A percentile compares a stretch with the other conserved stretches of the same genome.
These are phyloP conservation scores for Schoenoplectus tabernaemontani DNA, from an alignment of 202 grass and related monocot genomes.

Conservation along the genomic window DNA sequence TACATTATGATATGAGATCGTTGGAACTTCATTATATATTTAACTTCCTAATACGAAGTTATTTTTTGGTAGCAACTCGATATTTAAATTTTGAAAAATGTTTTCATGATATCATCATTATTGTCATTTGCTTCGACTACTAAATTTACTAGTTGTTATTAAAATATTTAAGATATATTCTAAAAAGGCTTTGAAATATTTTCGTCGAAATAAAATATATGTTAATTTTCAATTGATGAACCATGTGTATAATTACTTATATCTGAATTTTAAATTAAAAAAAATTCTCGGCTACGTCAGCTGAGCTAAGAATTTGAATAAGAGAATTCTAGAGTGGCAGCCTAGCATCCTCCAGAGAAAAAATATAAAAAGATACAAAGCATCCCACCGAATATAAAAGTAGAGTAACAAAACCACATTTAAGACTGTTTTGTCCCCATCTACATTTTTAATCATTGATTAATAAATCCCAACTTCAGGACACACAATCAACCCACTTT, in stretches of 20 bases:
- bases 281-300: background rate
- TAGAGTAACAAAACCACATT: constrained; percentile 19
- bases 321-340: background rate
- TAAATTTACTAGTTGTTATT: too few species aligned
- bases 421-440: constrained; percentile 13
- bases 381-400: constrained; percentile 10
- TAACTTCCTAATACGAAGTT: background rate
- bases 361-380: background rate
- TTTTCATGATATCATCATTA: too few species aligned
- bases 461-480: constrained; percentile 10
- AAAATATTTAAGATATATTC: too few species aligned
- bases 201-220: background rate
- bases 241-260: background rate
- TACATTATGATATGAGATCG: too few species aligned
- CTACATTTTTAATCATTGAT: constrained; percentile 28
- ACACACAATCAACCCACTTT: constrained; percentile 19
- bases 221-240: background rate
- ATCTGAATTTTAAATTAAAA: background rate
- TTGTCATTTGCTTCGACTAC: too few species aligned
- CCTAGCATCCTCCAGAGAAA: background rate
- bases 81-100: too few species aligned
- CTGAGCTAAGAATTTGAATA: background rate
- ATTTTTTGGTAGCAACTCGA: too few species aligned
- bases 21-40: background rate
- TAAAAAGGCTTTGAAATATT: background rate